Base-by-base conservation (phyloP, 768 basidiomycete species). In the Agrocybe chaxingu region DNA sequence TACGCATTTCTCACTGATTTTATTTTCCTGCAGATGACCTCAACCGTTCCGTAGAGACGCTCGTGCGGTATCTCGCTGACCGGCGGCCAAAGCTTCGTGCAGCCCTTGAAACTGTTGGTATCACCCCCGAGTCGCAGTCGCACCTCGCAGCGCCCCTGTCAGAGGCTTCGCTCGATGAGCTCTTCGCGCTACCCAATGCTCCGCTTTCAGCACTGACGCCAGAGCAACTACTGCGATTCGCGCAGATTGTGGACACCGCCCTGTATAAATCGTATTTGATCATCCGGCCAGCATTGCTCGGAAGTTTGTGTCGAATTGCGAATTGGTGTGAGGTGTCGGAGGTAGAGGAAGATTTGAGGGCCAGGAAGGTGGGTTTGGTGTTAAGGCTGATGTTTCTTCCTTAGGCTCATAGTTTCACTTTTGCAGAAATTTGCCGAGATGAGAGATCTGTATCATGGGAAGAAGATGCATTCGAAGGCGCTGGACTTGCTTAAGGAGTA, bases 271-370 rank as follows among this genome's bases (percentile, higher is more conserved):
- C 88, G 2, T 97, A 96, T 66, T 70, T 98, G 16, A 76, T 91
- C 16, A 85, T 87, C 37, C 75, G 87, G 39, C 92, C 96, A 0
- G 80, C 77, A 9, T 70, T 99, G 50, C 71, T 98, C 8, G 92
- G 91, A 0, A 83, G 91, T 30, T 67, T 98, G 44, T 98, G 96
- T 67, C 80, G 96, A 38, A 73, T 96, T 19, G 81, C 91, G 2
- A 98, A 97, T 66, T 99, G 94, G 93, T 98, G 96, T 66, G 97
- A 98, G 62, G 94, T 98, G 1, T 84, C 83, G 1, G 69, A 70
- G 52, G 63, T 70, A 1, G 94, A 99, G 64, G 92, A 89, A 62
- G 81, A 92, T 52, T 69, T 99, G 46, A 78, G 82, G 50, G 81
- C 80, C 29, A 80, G 87, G 33, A 85, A 88, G 81, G 95, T 92